phyloP scores from a whole-genome alignment of 192 early-diverging fungal species.

The Backusella morwellensis region DNA sequence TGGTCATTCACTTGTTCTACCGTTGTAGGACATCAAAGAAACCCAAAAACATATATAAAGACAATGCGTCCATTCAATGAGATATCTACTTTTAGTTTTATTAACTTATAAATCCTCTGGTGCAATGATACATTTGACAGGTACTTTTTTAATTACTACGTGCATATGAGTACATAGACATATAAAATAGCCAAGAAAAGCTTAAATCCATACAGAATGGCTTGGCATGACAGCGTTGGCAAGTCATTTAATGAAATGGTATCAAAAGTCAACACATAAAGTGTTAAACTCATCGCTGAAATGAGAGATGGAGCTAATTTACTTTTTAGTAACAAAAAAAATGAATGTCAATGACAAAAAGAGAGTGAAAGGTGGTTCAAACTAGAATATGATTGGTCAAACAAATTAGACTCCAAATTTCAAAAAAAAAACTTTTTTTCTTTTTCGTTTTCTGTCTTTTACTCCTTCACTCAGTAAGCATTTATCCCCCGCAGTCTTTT shows the following conservation, averaged over 20 bases:
- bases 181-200: not conserved
- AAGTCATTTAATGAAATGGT: not conserved
- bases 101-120: no score
- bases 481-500: not conserved
- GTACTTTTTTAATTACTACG: no score
- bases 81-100: no score
- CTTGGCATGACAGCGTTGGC: not conserved
- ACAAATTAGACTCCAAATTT: not conserved
- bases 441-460: not conserved
- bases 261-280: not conserved
- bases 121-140: no score
- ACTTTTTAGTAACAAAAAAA: not conserved
- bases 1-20: no score
- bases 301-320: not conserved
- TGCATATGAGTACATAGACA: not conserved
- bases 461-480: not conserved
- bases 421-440: not conserved
- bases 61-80: no score
- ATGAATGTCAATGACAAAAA: not conserved
- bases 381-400: not conserved
- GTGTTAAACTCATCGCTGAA: not conserved
- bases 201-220: not conserved
- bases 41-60: no score
- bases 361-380: not conserved
- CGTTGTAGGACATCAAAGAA: no score